Base-by-base conservation (phyloP, 129 eudicot genomes). In the Lactuca saligna region DNA sequence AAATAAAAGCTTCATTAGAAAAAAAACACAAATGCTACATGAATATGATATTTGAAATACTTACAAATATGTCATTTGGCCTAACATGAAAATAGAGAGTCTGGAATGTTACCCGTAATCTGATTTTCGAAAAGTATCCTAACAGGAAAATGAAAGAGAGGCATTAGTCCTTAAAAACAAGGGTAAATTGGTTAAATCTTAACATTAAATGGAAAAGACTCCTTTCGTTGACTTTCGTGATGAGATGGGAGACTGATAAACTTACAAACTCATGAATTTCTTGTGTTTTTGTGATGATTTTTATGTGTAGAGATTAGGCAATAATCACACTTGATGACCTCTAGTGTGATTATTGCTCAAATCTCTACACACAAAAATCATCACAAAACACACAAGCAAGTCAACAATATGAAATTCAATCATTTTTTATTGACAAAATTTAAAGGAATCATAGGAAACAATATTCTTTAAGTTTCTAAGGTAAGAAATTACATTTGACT, bases 331-430 rank as follows among this genome's bases (percentile, higher is more conserved):
- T 79, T 12, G 87, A 75, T 11, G 98, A 95, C 98, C 96, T 61
- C 96, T 92, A 74, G 89, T 93, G 34, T 81, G 91, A 77, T 93
- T 93, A 77, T 85, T 82, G 83, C 96, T 82, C 37, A 93, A 69
- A 69, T 93, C 85, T 58, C 96, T 93, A 90, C 68, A 14, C 35
- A 34, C 37, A 51, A 66, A 59, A 58, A 39, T 41, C 33, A 61
- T 17, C 56, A 57, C 14, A 11, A 60, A 16, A 73, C n/a, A 2
- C 29, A 25, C 29, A 25, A 25, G 2, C 29, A 25, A 25, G 1
- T 25, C 29, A 25, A 25, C 29, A 0, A 25, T 25, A 25, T 1
- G 29, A 25, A 25, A 25, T 25, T 25, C 29, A 1, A 2, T 25
- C 29, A 25, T 25, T 25, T 25, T 25, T 25, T 25, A 25, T 25